Conservation (phyloP, 306 rosid species). For the Inga leiocalycina region DNA sequence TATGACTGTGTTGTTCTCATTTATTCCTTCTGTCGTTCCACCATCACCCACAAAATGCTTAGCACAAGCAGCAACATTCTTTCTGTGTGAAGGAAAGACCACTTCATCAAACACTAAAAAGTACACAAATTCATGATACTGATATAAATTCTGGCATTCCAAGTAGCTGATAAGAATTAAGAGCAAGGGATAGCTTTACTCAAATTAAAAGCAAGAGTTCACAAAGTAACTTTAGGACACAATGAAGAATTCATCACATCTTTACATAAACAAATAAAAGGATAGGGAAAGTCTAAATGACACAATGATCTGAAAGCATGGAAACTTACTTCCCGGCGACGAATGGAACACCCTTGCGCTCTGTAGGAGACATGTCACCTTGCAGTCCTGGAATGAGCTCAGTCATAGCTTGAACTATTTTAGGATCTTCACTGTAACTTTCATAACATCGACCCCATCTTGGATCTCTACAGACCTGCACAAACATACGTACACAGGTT, state of each 20-base stretch:
- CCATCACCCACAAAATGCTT: slow-evolving; percentile 32
- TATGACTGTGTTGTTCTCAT: slow-evolving; percentile 21
- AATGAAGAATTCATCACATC: neutral
- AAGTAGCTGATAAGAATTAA: neutral
- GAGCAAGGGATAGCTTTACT: no score
- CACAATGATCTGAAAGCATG: neutral
- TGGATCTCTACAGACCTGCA: slow-evolving; percentile 63
- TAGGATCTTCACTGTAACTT: slow-evolving; percentile 57
- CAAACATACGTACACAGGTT: neutral
- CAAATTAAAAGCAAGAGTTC: neutral
- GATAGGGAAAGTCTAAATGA: neutral
- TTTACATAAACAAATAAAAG: neutral
- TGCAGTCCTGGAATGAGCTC: slow-evolving; percentile 52
- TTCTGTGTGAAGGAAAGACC: neutral
- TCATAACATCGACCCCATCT: slow-evolving; percentile 64
- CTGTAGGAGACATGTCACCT: slow-evolving; percentile 39
- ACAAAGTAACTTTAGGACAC: neutral
- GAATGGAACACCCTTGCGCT: slow-evolving; percentile 46
- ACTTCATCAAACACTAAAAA: neutral
- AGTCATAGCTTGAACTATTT: slow-evolving; percentile 49
- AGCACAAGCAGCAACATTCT: slow-evolving; percentile 16
- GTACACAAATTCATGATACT: neutral
- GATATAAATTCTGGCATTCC: neutral
- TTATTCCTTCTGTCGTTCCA: slow-evolving; percentile 23
- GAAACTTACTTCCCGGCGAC: slow-evolving; percentile 48